These are phyloP conservation scores for Tilletia indica DNA, from an alignment of 1,284 basidiomycete species.

Conservation along the genomic window DNA sequence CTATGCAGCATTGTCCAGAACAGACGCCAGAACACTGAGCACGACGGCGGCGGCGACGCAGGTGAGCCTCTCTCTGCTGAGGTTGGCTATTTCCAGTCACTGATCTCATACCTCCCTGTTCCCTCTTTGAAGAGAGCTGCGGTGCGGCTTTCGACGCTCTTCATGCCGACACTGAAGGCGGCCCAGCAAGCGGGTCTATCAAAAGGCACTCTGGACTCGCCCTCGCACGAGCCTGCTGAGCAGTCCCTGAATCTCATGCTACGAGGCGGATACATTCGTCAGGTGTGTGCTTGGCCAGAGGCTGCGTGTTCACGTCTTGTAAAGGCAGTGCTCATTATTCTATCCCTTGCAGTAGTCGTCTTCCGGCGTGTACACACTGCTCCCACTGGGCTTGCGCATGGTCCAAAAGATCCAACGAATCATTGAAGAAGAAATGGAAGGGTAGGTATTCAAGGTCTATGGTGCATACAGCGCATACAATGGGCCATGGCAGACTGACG, in stretches of 20 bases:
- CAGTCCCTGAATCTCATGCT: constrained; percentile 35
- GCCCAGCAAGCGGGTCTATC: constrained; percentile 19
- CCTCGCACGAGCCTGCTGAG: constrained; percentile 1
- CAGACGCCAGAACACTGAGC: too few relatives aligned
- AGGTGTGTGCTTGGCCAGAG: constrained; percentile 11
- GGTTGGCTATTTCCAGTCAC: too few relatives aligned
- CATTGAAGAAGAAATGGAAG: constrained; percentile 52
- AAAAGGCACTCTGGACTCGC: not conserved
- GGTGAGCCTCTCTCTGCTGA: too few relatives aligned
- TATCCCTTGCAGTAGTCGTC: constrained; percentile 37
- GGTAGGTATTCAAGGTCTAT: not conserved
- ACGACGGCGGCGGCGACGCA: too few relatives aligned
- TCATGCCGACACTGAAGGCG: constrained; percentile 24
- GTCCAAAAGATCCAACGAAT: constrained; percentile 48
- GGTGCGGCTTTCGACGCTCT: constrained; percentile 23
- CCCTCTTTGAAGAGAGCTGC: constrained; percentile 15
- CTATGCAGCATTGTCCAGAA: too few relatives aligned
- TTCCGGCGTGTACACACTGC: constrained; percentile 54
- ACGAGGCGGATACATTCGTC: constrained; percentile 51
- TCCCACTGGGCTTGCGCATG: constrained; percentile 53
- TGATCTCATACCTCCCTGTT: not conserved
- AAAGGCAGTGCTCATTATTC: not conserved
- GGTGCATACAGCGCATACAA: not conserved
- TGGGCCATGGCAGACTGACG: constrained; percentile 19
- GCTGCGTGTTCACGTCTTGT: not conserved